A percentile compares a stretch with the other conserved stretches of the same genome.
phyloP scores from a whole-genome alignment of 192 early-diverging fungal species.

The Mortierella antarctica region DNA sequence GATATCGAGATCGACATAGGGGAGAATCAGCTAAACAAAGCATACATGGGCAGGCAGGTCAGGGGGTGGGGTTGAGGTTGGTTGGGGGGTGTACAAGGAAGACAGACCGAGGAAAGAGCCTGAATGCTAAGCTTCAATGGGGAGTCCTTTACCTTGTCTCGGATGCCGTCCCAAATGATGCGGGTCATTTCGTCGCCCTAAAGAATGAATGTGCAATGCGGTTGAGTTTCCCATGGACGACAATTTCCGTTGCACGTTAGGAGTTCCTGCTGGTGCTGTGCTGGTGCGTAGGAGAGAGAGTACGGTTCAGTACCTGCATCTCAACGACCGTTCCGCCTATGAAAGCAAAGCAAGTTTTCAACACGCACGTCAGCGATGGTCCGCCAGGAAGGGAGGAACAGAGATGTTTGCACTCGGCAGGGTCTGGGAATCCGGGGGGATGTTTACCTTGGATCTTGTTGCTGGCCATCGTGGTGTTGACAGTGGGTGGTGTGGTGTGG shows the following conservation, averaged over 20 bases:
- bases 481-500: too few relatives aligned
- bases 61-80: neutral
- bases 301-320: conserved; percentile 30
- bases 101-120: neutral
- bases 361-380: neutral
- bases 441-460: conserved; percentile 7
- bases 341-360: neutral
- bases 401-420: neutral
- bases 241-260: neutral
- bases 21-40: conserved; percentile 75
- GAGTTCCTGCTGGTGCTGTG: too few relatives aligned
- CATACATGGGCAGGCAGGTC: conserved; percentile 1
- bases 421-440: neutral
- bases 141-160: conserved; percentile 73
- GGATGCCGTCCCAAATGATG: conserved; percentile 96
- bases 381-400: neutral
- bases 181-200: conserved; percentile 99
- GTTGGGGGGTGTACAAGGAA: neutral
- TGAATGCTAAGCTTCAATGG: neutral
- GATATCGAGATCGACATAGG: conserved; percentile 90
- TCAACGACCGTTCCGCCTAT: conserved; percentile 52
- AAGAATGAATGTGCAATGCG: conserved; percentile 60
- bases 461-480: too few relatives aligned
- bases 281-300: too few relatives aligned
- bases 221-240: conserved; percentile 76